These are phyloP conservation scores for Aspergillus affinis DNA, from an alignment of 495 filamentous ascomycete genomes.

Conservation along the genomic window DNA sequence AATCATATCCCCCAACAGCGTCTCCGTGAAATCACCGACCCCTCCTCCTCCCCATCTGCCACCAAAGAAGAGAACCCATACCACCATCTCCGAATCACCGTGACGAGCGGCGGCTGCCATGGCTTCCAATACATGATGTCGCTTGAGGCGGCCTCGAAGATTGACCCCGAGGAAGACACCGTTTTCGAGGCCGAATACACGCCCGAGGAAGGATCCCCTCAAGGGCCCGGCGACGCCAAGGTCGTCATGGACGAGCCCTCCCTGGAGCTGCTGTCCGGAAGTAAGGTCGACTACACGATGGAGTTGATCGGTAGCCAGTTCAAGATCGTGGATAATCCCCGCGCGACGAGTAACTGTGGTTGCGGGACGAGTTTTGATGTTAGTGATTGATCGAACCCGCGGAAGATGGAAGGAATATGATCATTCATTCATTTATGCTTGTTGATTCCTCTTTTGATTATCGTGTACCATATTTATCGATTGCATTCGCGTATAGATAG, in stretches of 20 bases:
- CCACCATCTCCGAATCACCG: conserved; percentile 82
- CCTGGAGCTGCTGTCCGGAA: conserved; percentile 85
- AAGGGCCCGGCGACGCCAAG: conserved; percentile 61
- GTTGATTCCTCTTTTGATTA: too few relatives aligned
- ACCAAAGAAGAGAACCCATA: conserved; percentile 73
- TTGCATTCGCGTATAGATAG: conserved; percentile 10
- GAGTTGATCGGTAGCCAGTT: conserved; percentile 98
- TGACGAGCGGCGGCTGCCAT: conserved; percentile 92
- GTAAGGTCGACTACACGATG: conserved; percentile 92
- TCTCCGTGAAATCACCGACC: conserved; percentile 59
- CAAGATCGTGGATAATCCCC: conserved; percentile 89
- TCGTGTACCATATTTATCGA: conserved; percentile 18
- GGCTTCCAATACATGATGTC: conserved; percentile 98
- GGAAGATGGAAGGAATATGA: neutral
- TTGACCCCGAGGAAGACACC: conserved; percentile 75
- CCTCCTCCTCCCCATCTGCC: conserved; percentile 39
- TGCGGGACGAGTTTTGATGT: conserved; percentile 99
- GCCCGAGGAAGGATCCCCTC: conserved; percentile 23
- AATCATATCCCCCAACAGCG: conserved; percentile 46
- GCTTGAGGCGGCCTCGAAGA: conserved; percentile 58
- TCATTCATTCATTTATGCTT: neutral
- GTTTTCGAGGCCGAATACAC: conserved; percentile 45
- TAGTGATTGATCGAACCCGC: conserved; percentile 47
- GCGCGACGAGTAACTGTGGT: conserved; percentile 90
- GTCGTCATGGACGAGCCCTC: conserved; percentile 88